Conservation (phyloP, 306 rosid species). For the Argentina anserina region DNA sequence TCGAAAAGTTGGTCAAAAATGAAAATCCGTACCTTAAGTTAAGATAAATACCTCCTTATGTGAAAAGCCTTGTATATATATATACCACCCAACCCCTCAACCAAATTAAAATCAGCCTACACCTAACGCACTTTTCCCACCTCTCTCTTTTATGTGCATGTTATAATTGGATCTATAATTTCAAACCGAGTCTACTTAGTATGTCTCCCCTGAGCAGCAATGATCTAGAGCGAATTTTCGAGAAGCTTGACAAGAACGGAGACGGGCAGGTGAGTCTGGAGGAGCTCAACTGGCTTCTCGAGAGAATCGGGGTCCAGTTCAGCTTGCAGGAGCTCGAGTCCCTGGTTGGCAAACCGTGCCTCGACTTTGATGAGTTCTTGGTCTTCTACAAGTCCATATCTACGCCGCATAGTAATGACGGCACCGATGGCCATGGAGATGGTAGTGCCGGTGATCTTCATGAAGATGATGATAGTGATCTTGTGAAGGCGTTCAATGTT, state of each 20-base stretch:
- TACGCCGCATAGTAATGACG: slow-evolving; percentile 12
- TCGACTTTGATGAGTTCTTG: slow-evolving; percentile 55
- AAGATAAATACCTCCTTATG: no score
- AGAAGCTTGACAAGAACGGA: slow-evolving; percentile 52
- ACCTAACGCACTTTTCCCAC: background rate
- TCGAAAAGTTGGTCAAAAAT: no score
- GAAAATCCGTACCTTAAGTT: no score
- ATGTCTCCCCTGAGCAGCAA: slow-evolving; percentile 41
- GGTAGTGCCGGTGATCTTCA: background rate
- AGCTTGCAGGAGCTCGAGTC: slow-evolving; percentile 49
- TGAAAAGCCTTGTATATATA: no score
- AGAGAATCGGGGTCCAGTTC: slow-evolving; percentile 29
- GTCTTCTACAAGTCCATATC: slow-evolving; percentile 55
- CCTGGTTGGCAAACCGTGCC: slow-evolving; percentile 39
- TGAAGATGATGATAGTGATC: slow-evolving; percentile 47
- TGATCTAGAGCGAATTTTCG: slow-evolving; percentile 70
- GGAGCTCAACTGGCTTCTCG: slow-evolving; percentile 47
- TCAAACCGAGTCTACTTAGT: background rate
- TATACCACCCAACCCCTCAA: background rate
- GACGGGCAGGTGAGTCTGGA: slow-evolving; percentile 66
- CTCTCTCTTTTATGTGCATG: background rate
- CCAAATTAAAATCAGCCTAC: background rate
- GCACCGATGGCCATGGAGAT: background rate
- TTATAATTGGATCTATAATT: background rate
- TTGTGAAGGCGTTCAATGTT: slow-evolving; percentile 62